phyloP scores from a whole-genome alignment of 2,329 filamentous ascomycete genomes.

The Fusarium sp. region DNA sequence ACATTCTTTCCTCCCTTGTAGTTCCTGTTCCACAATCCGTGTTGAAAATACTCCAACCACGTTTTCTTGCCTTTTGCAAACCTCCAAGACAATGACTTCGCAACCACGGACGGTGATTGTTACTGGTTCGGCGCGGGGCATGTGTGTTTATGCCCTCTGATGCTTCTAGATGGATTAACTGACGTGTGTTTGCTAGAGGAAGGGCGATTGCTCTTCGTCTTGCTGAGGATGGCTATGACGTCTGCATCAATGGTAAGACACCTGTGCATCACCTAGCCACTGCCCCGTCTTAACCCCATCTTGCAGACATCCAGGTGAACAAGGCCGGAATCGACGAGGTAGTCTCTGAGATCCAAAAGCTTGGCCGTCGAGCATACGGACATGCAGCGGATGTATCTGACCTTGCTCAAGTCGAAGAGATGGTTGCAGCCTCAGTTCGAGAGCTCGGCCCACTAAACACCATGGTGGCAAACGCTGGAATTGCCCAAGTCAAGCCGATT shows the following conservation, averaged over 20 bases:
- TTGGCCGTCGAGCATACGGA: conserved; percentile 65
- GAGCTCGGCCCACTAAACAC: conserved; percentile 63
- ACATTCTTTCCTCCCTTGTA: neutral
- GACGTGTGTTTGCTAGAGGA: conserved; percentile 56
- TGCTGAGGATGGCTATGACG: conserved; percentile 72
- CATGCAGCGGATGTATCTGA: conserved; percentile 72
- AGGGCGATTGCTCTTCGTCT: conserved; percentile 73
- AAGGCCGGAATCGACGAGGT: conserved; percentile 61
- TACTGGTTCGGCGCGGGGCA: neutral
- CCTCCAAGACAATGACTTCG: neutral
- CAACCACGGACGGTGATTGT: neutral
- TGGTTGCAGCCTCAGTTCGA: conserved; percentile 64
- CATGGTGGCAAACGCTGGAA: conserved; percentile 71
- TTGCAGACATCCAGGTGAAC: conserved; percentile 11
- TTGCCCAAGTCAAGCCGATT: conserved; percentile 66
- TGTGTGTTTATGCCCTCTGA: neutral
- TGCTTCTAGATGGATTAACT: conserved; percentile 58
- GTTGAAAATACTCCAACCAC: neutral
- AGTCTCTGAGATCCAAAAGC: conserved; percentile 62
- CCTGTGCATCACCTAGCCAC: accelerated
- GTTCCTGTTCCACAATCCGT: neutral
- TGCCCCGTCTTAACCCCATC: neutral
- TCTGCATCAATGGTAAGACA: conserved; percentile 61
- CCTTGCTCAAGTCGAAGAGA: conserved; percentile 59
- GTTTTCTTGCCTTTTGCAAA: neutral